phyloP scores from a whole-genome alignment of 345 rosid species.

The Eutrema yunnanense region DNA sequence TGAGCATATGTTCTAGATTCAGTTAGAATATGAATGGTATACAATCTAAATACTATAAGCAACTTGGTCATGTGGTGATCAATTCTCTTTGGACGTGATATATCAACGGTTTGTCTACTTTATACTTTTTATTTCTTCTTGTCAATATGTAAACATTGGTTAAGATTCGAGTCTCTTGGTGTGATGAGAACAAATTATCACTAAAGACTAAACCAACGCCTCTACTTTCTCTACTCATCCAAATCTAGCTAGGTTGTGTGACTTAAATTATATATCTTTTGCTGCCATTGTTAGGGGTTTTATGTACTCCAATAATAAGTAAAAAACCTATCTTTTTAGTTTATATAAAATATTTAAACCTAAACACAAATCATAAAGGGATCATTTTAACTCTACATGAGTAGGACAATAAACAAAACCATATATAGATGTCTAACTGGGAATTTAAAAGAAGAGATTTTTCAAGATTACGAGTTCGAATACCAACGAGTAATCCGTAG shows the following conservation, averaged over 20 bases:
- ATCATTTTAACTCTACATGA: background rate
- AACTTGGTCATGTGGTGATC: background rate
- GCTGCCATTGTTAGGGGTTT: background rate
- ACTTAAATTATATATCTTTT: background rate
- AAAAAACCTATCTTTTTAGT: background rate
- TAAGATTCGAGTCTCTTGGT: background rate
- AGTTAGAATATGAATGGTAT: background rate
- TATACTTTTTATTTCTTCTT: background rate
- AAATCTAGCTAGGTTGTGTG: background rate
- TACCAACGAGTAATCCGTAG: background rate
- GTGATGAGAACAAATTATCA: background rate
- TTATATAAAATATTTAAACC: background rate
- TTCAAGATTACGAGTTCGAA: background rate
- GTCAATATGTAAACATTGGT: background rate
- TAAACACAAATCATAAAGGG: background rate
- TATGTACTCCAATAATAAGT: background rate
- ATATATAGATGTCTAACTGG: background rate
- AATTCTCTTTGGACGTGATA: slow-evolving; percentile 8
- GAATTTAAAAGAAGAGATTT: background rate
- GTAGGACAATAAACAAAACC: background rate
- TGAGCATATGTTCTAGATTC: background rate
- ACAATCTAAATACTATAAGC: background rate
- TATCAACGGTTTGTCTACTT: slow-evolving; percentile 17
- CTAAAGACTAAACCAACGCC: background rate
- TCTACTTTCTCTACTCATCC: background rate